Base-by-base conservation (phyloP, 148 eudicot species). In the Rhododendron kiyosumense region DNA sequence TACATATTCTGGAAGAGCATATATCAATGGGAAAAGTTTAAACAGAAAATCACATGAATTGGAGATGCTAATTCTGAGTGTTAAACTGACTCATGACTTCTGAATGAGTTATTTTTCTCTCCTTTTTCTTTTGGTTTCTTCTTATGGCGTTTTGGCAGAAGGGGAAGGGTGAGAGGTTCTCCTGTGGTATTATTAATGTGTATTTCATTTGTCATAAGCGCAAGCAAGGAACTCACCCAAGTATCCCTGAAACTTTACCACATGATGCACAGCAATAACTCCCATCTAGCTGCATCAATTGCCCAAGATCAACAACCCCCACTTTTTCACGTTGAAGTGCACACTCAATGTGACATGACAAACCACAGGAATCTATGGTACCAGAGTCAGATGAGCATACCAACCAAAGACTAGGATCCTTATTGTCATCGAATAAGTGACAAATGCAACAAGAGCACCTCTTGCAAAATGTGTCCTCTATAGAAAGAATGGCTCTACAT, bases 401-500 rank as follows among this genome's bases (percentile, higher is more conserved):
- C 84, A 96, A 85, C 99, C 99, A 96, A 87, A 94, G 97, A 89
- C 97, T 95, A 13, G 98, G 97, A 90, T 96, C 98, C 89, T 96
- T 96, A 80, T 95, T 95, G 85, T 94, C 98, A 92, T 96, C 98
- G 88, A 92, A 95, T 67, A 63, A 86, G 89, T 92, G 96, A 84
- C 98, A 96, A 24, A 96, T 95, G 90, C 94, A 95, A 88, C 99
- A 96, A 18, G 99, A 97, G 87, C 99, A 97, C 91, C 99, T 93
- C 91, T 90, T 91, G 90, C 99, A 95, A 84, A 95, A 97, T 18
- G 89, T 88, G 86, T 94, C 92, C 84, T 91, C 92, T 11, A 84
- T 82, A 4, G 94, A 88, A 86, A 95, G 83, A 85, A 87, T 80
- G 71, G 96, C 95, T 85, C 94, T 91, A 81, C 99, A 95, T 28